phyloP scores from a whole-genome alignment of 2,329 filamentous ascomycete genomes.

The Penicillium sp. region DNA sequence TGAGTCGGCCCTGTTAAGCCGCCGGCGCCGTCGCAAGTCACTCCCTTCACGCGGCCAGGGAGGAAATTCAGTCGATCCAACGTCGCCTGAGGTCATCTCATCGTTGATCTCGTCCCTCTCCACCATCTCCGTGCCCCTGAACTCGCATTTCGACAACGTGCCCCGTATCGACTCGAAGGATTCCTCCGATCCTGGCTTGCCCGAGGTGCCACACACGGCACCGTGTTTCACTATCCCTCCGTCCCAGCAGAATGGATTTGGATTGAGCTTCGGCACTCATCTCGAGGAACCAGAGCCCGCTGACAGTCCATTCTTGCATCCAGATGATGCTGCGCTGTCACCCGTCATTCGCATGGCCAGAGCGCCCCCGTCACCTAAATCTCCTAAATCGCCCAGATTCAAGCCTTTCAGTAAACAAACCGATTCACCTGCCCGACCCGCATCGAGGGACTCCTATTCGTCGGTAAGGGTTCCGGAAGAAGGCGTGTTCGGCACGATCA shows the following conservation, averaged over 20 bases:
- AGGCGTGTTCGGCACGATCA: constrained; percentile 39
- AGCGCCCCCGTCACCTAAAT: constrained; percentile 72
- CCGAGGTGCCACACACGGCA: constrained; percentile 27
- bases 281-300: constrained; percentile 53
- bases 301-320: constrained; percentile 51
- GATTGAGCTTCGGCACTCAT: constrained; percentile 71
- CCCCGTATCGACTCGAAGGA: constrained; percentile 44
- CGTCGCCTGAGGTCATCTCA: constrained; percentile 54
- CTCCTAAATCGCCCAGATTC: constrained; percentile 57
- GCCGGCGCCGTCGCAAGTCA: constrained; percentile 48
- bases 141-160: constrained; percentile 66
- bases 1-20: constrained; percentile 30
- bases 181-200: constrained; percentile 25
- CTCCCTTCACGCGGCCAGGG: constrained; percentile 34
- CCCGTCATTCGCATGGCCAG: constrained; percentile 81
- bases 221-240: constrained; percentile 26
- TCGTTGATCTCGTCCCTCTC: constrained; percentile 63
- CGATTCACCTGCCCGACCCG: constrained; percentile 39
- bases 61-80: constrained; percentile 38
- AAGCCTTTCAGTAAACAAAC: constrained; percentile 49
- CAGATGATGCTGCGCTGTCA: constrained; percentile 60
- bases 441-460: constrained; percentile 39
- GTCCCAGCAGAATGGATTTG: constrained; percentile 53
- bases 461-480: constrained; percentile 37
- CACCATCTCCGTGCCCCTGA: constrained; percentile 62